A percentile compares a stretch with the other conserved stretches of the same genome.
Evolutionary conservation across 2,329 filamentous ascomycete species (phyloP).

Genomic region (Zymoseptoria brevis): DNA sequence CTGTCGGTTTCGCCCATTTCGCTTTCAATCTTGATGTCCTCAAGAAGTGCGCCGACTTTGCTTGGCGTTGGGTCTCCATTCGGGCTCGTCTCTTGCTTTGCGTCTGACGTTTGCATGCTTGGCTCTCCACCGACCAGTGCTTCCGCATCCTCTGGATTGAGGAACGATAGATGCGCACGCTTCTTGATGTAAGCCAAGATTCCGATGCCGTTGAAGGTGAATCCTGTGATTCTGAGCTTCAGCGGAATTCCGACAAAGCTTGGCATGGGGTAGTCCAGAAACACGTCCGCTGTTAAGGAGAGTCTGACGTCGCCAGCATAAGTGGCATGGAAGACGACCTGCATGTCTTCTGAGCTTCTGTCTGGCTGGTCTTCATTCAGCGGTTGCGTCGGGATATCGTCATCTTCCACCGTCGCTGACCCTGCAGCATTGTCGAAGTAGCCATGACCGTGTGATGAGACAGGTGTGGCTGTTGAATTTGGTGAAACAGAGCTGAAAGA

Average conservation of each 20-base stretch:
- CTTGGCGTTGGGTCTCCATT: constrained; percentile 3
- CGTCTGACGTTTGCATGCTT: constrained; percentile 25
- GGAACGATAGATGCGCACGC: constrained; percentile 85
- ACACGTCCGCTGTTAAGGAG: constrained; percentile 85
- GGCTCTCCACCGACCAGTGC: constrained; percentile 47
- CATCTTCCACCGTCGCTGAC: constrained; percentile 16
- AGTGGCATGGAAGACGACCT: constrained; percentile 82
- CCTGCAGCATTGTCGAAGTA: constrained; percentile 19
- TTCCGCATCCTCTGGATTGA: constrained; percentile 83
- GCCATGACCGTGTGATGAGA: constrained; percentile 34
- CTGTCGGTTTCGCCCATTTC: constrained; percentile 91
- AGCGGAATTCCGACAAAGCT: constrained; percentile 95
- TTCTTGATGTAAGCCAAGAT: constrained; percentile 86
- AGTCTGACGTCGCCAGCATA: constrained; percentile 84
- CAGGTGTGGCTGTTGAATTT: constrained; percentile 38
- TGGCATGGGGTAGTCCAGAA: constrained; percentile 96
- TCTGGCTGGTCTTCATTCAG: constrained; percentile 56
- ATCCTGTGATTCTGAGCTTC: constrained; percentile 86
- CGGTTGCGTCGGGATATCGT: constrained; percentile 23
- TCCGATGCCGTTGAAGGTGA: constrained; percentile 91
- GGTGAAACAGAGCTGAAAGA: constrained; percentile 42
- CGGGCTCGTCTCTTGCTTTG: constrained; percentile 16
- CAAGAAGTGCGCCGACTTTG: constrained; percentile 61
- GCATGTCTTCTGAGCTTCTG: constrained; percentile 74
- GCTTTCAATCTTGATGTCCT: constrained; percentile 92